Conservation (phyloP, 2,329 filamentous ascomycete species). For the Raffaelea albimanens region DNA sequence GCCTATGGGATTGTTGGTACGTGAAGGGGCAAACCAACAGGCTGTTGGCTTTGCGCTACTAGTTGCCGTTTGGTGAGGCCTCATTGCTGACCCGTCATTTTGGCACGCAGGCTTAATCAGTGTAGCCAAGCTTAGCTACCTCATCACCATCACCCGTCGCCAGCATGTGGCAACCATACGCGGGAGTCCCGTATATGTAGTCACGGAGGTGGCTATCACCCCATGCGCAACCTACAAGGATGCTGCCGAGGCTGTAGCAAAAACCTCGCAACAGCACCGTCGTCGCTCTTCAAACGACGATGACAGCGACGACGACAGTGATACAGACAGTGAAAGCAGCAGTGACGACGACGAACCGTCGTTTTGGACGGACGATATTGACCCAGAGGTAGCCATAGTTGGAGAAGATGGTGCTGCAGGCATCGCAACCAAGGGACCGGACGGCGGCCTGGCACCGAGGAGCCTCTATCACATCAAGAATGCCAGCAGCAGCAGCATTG, state of each 20-base stretch:
- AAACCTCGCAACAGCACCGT: conserved; percentile 40
- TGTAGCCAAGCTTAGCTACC: conserved; percentile 70
- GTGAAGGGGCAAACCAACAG: no score
- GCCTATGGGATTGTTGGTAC: conserved; percentile 51
- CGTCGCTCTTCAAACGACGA: conserved; percentile 23
- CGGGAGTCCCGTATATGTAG: conserved; percentile 72
- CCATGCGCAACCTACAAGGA: conserved; percentile 70
- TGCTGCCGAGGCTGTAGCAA: conserved; percentile 60
- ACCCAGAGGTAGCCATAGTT: background rate
- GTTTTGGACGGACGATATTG: conserved; percentile 8
- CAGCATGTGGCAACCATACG: conserved; percentile 83
- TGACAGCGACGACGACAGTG: conserved; percentile 32
- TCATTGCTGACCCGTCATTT: conserved; percentile 4
- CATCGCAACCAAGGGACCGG: background rate
- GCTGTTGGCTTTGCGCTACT: conserved; percentile 10
- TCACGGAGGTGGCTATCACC: conserved; percentile 85
- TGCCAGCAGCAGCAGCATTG: conserved; percentile 50
- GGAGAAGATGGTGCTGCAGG: conserved; percentile 21
- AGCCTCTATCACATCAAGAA: background rate
- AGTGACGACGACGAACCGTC: conserved; percentile 18
- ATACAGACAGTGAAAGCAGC: conserved; percentile 30
- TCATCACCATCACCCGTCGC: conserved; percentile 77
- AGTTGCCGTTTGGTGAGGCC: background rate
- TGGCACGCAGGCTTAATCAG: conserved; percentile 62
- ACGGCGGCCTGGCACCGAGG: background rate